phyloP scores from a whole-genome alignment of 208 protist genomes.

The Entamoeba invadens region DNA sequence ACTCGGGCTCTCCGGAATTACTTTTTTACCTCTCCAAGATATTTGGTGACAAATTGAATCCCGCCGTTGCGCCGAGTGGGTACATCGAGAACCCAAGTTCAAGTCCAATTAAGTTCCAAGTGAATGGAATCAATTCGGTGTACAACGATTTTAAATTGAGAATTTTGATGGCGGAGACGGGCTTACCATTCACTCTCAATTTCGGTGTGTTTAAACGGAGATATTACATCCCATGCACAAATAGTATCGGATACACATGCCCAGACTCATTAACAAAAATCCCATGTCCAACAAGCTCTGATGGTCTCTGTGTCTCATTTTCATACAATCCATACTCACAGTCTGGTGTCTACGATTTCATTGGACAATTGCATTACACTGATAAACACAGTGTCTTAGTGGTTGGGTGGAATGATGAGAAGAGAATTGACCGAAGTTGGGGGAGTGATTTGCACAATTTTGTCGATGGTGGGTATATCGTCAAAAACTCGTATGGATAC shows the following conservation, averaged over 20 bases:
- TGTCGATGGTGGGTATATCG: not conserved
- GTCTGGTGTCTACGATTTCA: not conserved
- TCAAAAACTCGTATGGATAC: not conserved
- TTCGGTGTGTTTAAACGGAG: not conserved
- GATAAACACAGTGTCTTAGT: not conserved
- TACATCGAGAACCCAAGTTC: not conserved
- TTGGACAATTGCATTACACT: not conserved
- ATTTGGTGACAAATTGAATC: not conserved
- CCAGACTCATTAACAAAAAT: not conserved
- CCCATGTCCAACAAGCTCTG: not conserved
- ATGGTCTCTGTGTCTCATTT: not conserved
- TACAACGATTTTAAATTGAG: not conserved
- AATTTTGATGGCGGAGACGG: not conserved
- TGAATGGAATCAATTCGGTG: not conserved
- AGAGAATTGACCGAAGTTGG: not conserved
- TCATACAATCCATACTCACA: not conserved
- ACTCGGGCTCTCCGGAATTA: not conserved
- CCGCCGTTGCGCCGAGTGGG: not conserved
- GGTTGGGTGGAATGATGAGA: not conserved
- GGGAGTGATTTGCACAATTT: not conserved
- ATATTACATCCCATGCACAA: not conserved
- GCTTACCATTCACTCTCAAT: not conserved
- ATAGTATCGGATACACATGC: not conserved
- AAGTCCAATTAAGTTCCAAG: not conserved
- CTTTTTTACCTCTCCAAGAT: not conserved